Evolutionary conservation across 768 basidiomycete genomes (phyloP), one percentile per base, ranked within the genome.

Genomic region (Naganishia vaughanmartiniae): DNA sequence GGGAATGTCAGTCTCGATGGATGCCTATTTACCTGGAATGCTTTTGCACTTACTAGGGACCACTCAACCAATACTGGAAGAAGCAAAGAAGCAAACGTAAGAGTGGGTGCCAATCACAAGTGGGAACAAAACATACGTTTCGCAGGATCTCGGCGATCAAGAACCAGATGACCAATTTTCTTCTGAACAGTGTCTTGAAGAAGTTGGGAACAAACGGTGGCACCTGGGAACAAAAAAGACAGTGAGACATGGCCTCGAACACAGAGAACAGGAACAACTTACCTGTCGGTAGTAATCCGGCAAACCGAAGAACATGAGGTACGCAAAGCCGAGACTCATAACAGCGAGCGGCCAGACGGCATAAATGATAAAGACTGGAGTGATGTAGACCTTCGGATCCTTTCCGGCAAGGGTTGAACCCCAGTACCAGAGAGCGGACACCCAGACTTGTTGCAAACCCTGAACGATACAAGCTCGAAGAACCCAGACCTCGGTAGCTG

Each of bases 341-440:
- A 87, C 83, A 1, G 91, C 84, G 54, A 95, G 81, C 1, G 93
- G 93, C 92, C 92, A 95, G 39, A 86, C 82, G 72, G 92, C 84
- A 74, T 89, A 82, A 26, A 89, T 87, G 74, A 94, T 90, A 88
- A 89, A 92, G 89, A 90, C 91, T 0, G 93, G 92, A 12, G 90
- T 83, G 48, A 86, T 79, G 74, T 86, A 85, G 55, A 82, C 84
- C 53, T 84, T 83, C 9, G 81, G 80, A 58, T 82, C 76, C 54
- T 76, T 78, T 65, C 79, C 81, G 78, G 90, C 89, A 70, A 96
- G 83, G 36, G 87, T 86, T 81, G 89, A 87, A 74, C 93, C 93
- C 93, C 93, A 96, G 77, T 91, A 96, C 93, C 93, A 96, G 45
- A 96, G 83, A 10, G 90, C 93, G 3, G 93, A 90, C 17, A 95